phyloP scores from a whole-genome alignment of 1,284 basidiomycete species.

The Trametes versicolor region DNA sequence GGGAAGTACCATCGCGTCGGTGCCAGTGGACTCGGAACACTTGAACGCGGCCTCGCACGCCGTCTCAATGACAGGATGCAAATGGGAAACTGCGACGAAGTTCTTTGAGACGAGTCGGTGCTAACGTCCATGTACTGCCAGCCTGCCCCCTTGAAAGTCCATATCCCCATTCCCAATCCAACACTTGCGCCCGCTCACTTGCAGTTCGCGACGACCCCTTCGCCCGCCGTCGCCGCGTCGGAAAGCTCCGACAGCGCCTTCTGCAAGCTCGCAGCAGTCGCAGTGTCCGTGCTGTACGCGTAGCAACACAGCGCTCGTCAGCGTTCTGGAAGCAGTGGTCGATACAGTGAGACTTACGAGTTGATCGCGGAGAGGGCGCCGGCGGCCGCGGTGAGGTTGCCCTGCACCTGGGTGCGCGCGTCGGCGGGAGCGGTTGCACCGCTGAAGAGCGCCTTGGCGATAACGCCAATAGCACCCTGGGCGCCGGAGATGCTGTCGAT shows the following conservation, averaged over 20 bases:
- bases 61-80: no score
- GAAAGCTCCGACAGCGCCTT: constrained; percentile 34
- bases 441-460: constrained; percentile 47
- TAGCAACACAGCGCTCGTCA: background rate
- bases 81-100: background rate
- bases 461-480: constrained; percentile 45
- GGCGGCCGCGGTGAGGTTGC: constrained; percentile 45
- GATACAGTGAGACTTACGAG: constrained; percentile 44
- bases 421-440: constrained; percentile 48
- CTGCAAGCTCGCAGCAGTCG: constrained; percentile 26
- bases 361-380: constrained; percentile 44
- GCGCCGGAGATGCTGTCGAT: constrained; percentile 44
- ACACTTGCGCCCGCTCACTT: constrained; percentile 15
- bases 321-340: background rate
- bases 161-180: background rate
- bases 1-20: no score
- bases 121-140: background rate
- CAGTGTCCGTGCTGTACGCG: constrained; percentile 32
- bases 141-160: background rate
- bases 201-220: constrained; percentile 41
- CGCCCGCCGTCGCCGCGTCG: constrained; percentile 31
- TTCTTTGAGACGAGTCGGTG: constrained; percentile 3
- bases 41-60: no score
- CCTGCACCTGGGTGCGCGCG: constrained; percentile 46
- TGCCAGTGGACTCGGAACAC: no score